phyloP scores from a whole-genome alignment of 768 basidiomycete genomes.

The Coprinellus micaceus region DNA sequence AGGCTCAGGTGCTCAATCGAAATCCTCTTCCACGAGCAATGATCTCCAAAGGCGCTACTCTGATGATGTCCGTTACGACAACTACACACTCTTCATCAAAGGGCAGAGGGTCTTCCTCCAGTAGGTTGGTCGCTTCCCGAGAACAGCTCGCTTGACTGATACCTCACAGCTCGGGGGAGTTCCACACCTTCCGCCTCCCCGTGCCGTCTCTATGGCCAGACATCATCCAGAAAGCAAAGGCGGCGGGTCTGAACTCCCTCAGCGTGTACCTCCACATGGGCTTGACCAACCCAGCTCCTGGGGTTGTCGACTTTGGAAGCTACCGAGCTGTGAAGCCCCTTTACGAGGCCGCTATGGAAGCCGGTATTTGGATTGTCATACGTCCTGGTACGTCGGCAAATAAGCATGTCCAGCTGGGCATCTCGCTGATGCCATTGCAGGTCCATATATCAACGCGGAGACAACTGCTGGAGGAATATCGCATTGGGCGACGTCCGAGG shows the following conservation, averaged over 20 bases:
- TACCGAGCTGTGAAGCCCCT: conserved; percentile 69
- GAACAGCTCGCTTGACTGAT: neutral
- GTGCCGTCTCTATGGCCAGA: conserved; percentile 80
- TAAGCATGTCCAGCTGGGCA: neutral
- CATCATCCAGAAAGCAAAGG: conserved; percentile 77
- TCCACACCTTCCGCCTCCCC: conserved; percentile 79
- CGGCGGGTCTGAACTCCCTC: conserved; percentile 73
- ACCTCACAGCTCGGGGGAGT: conserved; percentile 70
- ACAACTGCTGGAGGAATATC: conserved; percentile 73
- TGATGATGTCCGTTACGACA: conserved; percentile 49
- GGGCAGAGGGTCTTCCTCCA: conserved; percentile 71
- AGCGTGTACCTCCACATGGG: conserved; percentile 84
- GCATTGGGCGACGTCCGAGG: conserved; percentile 67
- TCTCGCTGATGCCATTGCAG: conserved; percentile 17
- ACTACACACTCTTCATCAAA: conserved; percentile 65
- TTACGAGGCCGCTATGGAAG: conserved; percentile 67
- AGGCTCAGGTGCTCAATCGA: too few relatives aligned
- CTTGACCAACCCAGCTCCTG: conserved; percentile 68
- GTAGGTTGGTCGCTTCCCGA: conserved; percentile 34
- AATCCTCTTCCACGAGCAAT: too few relatives aligned
- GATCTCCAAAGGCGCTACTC: too few relatives aligned
- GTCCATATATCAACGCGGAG: conserved; percentile 74
- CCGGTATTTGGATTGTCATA: conserved; percentile 75
- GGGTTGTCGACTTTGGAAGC: conserved; percentile 67
- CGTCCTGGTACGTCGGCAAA: conserved; percentile 54